Evolutionary conservation across 495 filamentous ascomycete genomes (phyloP), one percentile per base, ranked within the genome.

Genomic region (Symbiotaphrina buchneri): DNA sequence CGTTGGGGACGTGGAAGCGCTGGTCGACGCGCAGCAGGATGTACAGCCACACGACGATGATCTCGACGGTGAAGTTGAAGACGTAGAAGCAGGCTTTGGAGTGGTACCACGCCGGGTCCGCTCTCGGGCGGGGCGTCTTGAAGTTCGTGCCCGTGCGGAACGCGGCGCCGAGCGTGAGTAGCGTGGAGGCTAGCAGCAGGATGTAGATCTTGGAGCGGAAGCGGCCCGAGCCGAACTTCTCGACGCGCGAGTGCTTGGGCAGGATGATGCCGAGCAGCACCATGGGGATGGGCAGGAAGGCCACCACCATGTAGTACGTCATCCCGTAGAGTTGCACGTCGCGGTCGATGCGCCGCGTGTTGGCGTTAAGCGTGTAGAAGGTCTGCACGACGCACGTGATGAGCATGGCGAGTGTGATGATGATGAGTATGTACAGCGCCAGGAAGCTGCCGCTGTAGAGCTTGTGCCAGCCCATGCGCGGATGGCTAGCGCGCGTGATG

Each of bases 51-150:
- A 85, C 61, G 8, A 85, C 65, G 3, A 71, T 14, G 17, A 81
- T 47, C 49, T 94, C 84, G 8, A 81, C 53, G 0, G 48, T 53
- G 39, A 83, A 83, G 44, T 73, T 68, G 56, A 91, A 82, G 40
- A 68, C 43, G 49, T 83, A 93, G 51, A 87, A 92, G 41, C 63
- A 66, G 2, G 67, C 61, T 40, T 73, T 74, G 36, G 46, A 52
- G 38, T 74, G 60, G 37, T 73, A 87, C 59, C 68, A 73, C 2
- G 68, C 59, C 7, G 77, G 73, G 21, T 74, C 22, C 4, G 31
- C 46, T 6, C 41, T 27, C 0, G 70, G 73, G 4, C 65, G 55
- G 1, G 49, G 42, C 0, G 59, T 46, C 28, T 58, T 52, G 51
- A 63, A 81, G 20, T 40, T 52, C 0, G 57, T 64, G 1, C 57